These are phyloP conservation scores for Boletellus sp. DNA, from an alignment of 1,284 basidiomycete genomes.

Conservation along the genomic window DNA sequence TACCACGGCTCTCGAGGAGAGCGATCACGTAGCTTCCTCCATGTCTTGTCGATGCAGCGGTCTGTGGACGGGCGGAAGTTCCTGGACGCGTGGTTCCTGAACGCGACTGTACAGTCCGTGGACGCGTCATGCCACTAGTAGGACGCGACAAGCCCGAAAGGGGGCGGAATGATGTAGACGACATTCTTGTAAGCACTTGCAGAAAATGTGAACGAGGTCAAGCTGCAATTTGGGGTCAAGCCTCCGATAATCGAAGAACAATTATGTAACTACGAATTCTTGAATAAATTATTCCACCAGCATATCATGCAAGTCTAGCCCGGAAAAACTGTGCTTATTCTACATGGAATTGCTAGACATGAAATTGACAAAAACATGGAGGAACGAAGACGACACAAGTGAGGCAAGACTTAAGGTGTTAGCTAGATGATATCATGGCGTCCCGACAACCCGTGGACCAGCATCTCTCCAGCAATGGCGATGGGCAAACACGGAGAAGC, in stretches of 20 bases:
- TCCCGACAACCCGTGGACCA: constrained; percentile 7
- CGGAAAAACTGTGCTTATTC: constrained; percentile 27
- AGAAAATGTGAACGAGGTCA: too few species aligned
- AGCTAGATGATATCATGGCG: constrained; percentile 22
- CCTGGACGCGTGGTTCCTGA: constrained; percentile 53
- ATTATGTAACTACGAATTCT: too few species aligned
- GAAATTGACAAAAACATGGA: constrained; percentile 9
- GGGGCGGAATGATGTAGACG: constrained; percentile 16
- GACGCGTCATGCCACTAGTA: constrained; percentile 22
- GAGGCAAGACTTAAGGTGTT: constrained; percentile 26
- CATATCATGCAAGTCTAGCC: not conserved
- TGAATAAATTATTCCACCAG: too few species aligned
- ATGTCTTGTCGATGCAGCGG: constrained; percentile 53
- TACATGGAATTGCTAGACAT: constrained; percentile 34
- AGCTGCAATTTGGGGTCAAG: too few species aligned
- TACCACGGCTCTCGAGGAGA: constrained; percentile 69
- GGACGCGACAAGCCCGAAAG: constrained; percentile 15
- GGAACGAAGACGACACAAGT: constrained; percentile 8
- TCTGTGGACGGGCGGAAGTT: constrained; percentile 58
- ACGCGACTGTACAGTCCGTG: constrained; percentile 44
- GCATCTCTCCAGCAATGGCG: constrained; percentile 6
- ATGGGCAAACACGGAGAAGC: constrained; percentile 2
- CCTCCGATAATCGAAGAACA: too few species aligned
- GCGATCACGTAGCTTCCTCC: constrained; percentile 65
- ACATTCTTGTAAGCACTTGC: constrained; percentile 2